Evolutionary conservation across 495 filamentous ascomycete species (phyloP).

Genomic region (Oidiodendron maius): DNA sequence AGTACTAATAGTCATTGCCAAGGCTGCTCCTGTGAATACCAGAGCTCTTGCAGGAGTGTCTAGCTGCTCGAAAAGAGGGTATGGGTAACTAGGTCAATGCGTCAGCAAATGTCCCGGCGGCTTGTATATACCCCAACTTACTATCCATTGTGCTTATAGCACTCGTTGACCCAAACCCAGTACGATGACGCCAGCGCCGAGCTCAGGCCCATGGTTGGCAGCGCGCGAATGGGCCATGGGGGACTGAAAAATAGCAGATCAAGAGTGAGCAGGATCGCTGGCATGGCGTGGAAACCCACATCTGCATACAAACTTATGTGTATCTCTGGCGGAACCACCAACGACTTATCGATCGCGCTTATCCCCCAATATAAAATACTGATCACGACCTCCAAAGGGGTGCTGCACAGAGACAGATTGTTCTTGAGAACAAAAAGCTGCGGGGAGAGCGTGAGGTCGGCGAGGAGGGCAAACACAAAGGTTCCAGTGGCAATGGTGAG

Average conservation of each 20-base stretch:
- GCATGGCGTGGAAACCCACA: constrained; percentile 73
- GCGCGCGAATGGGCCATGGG: constrained; percentile 65
- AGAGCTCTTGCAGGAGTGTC: constrained; percentile 52
- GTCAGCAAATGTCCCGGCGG: constrained; percentile 16
- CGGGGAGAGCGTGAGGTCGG: constrained; percentile 63
- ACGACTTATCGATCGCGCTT: constrained; percentile 53
- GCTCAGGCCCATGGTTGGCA: constrained; percentile 58
- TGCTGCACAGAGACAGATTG: constrained; percentile 58
- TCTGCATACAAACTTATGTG: constrained; percentile 48
- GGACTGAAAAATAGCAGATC: constrained; percentile 75
- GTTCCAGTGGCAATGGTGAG: constrained; percentile 62
- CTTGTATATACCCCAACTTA: constrained; percentile 27
- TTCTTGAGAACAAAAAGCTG: constrained; percentile 72
- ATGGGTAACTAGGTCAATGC: constrained; percentile 66
- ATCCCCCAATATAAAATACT: constrained; percentile 83
- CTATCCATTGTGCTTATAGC: constrained; percentile 71
- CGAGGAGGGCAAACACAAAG: constrained; percentile 63
- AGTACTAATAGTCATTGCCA: constrained; percentile 67
- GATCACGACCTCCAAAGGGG: constrained; percentile 77
- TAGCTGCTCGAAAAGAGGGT: constrained; percentile 71
- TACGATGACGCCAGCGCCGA: constrained; percentile 64
- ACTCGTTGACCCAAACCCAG: constrained; percentile 85
- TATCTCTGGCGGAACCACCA: constrained; percentile 42
- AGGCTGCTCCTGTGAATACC: constrained; percentile 65
- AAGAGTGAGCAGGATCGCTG: constrained; percentile 61